These are phyloP conservation scores for Yamagishiella unicocca DNA, from an alignment of 139 green algal genomes.

Conservation along the genomic window DNA sequence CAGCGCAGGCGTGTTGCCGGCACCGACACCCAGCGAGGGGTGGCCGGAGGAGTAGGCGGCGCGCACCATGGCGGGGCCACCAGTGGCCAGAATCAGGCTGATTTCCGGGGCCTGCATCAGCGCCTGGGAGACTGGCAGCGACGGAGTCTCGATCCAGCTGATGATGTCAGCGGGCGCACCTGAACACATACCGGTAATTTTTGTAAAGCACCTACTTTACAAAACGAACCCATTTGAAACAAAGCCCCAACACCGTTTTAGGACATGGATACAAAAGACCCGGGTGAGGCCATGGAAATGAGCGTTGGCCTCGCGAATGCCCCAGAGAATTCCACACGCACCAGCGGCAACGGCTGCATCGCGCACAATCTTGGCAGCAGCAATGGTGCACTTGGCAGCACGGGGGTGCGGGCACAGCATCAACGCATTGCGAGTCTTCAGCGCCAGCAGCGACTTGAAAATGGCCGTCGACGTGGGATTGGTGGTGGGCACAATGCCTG, in stretches of 20 bases:
- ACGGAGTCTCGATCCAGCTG: constrained; percentile 74
- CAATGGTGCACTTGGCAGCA: constrained; percentile 68
- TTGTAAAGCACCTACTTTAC: too few species aligned
- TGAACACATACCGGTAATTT: too few species aligned
- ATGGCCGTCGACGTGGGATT: constrained; percentile 78
- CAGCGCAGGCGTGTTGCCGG: constrained; percentile 80
- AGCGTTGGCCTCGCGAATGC: too few species aligned
- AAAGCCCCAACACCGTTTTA: too few species aligned
- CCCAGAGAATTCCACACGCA: too few species aligned
- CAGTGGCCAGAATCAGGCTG: constrained; percentile 76
- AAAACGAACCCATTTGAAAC: too few species aligned
- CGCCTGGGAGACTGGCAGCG: constrained; percentile 65
- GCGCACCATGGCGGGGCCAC: constrained; percentile 77
- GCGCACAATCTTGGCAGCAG: constrained; percentile 71
- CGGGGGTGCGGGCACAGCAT: constrained; percentile 77
- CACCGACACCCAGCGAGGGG: constrained; percentile 78
- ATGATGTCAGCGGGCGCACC: constrained; percentile 72
- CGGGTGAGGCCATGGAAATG: too few species aligned
- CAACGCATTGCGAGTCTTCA: constrained; percentile 83
- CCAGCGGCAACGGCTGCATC: constrained; percentile 75
- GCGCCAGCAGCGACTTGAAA: constrained; percentile 77
- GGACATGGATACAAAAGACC: too few species aligned
- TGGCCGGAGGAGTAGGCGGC: constrained; percentile 78
- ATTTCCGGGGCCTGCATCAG: constrained; percentile 77
- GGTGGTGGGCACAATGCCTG: constrained; percentile 79